Percentiles rank a stretch among this genome's conserved stretches.
These are phyloP conservation scores for Triticum urartu DNA, from an alignment of 176 grass and related monocot genomes.

Conservation along the genomic window DNA sequence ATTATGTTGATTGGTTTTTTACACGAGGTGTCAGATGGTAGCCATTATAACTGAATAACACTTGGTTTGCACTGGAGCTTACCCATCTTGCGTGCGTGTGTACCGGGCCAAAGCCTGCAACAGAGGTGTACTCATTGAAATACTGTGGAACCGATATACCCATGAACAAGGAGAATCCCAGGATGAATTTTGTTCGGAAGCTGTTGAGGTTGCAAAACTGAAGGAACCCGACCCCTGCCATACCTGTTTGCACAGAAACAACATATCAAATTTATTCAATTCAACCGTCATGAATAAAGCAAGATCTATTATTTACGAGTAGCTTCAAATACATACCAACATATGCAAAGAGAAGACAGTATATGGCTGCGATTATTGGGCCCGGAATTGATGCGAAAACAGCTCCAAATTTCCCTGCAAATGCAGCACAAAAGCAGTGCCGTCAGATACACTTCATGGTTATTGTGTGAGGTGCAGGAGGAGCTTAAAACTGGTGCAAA, in stretches of 20 bases:
- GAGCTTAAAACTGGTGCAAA: conserved; percentile 9
- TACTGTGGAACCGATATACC: conserved; percentile 91
- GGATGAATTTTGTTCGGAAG: conserved; percentile 85
- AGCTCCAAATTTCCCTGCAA: conserved; percentile 55
- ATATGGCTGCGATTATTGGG: conserved; percentile 47
- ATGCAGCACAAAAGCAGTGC: neutral
- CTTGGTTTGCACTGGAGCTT: conserved; percentile 35
- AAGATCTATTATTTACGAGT: neutral
- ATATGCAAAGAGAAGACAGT: conserved; percentile 49
- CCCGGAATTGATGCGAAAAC: conserved; percentile 54
- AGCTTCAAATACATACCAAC: conserved; percentile 35
- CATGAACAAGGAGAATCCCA: conserved; percentile 91
- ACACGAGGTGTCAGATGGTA: neutral
- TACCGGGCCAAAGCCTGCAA: conserved; percentile 77
- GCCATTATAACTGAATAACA: neutral
- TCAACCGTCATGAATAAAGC: neutral
- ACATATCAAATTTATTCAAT: neutral
- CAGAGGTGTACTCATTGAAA: conserved; percentile 89
- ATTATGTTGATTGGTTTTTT: neutral
- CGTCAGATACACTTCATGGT: neutral
- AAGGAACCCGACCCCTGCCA: conserved; percentile 67
- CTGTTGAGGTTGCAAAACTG: conserved; percentile 93
- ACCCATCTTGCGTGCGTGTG: conserved; percentile 86
- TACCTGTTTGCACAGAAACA: conserved; percentile 58
- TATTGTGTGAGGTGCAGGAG: neutral